Evolutionary conservation across 148 eudicot genomes (phyloP), one percentile per base, ranked within the genome.

Genomic region (Selenicereus undatus): DNA sequence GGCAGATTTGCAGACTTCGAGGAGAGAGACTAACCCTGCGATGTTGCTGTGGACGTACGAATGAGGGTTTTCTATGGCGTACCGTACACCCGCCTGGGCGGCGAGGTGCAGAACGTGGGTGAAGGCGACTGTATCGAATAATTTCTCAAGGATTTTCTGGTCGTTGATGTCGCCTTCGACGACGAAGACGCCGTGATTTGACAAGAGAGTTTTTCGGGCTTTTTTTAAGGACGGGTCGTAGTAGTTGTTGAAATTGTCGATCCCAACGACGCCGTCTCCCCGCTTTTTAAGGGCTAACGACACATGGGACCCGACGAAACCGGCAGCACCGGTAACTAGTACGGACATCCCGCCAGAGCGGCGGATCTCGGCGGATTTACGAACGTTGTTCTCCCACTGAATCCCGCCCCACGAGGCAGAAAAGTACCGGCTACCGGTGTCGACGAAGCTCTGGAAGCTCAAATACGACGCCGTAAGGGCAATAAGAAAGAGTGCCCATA

Each of bases 241-340:
- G 71, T 93, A 93, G 68, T 64, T 81, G 85, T 93, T 93, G 84
- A 93, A 91, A 75, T 93, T 93, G 80, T 93, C 97, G 1, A 93
- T 78, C 8, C 97, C 97, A 4, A 93, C 97, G 42, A 93, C 97
- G n/a, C 97, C 97, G 70, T 93, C 97, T 0, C 97, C 97, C 3
- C 97, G 88, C 36, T 90, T 91, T 39, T 84, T 89, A 0, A 93
- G 56, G 3, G 97, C 89, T 0, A 93, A 84, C 36, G 91, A 85
- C 18, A 87, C 93, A 85, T 93, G 97, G 77, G 90, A 81, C 36
- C 97, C 97, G 75, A 93, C 97, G 78, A 93, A 93, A 18, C 97
- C 97, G 80, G 93, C 93, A 0, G 94, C 91, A 17, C 97, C 94
- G 79, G 94, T 93, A 5, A 93, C 91, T 12, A 93, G 91, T 0